Conservation (phyloP, 2,329 filamentous ascomycete species). For the Alternaria novae-zelandiae region DNA sequence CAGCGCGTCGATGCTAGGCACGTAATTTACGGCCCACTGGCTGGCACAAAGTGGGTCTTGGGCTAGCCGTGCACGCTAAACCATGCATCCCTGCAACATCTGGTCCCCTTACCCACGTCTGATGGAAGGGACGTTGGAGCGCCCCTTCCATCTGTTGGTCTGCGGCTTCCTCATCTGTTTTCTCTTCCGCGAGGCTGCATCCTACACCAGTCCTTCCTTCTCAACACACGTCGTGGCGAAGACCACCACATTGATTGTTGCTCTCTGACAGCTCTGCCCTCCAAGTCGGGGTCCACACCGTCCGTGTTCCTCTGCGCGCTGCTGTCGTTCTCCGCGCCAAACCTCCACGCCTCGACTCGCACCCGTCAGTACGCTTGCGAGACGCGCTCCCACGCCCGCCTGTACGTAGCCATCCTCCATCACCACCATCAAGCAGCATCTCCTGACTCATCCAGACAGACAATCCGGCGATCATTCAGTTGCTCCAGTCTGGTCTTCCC, state of each 20-base stretch:
- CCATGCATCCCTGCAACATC: conserved; percentile 4
- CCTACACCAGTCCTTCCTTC: conserved; percentile 17
- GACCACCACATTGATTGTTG: conserved; percentile 15
- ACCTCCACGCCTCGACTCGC: conserved; percentile 32
- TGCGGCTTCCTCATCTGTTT: conserved; percentile 28
- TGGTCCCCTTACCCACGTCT: conserved; percentile 15
- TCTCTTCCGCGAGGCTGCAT: conserved; percentile 26
- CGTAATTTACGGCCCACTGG: conserved; percentile 20
- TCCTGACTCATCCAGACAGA: background rate
- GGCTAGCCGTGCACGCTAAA: background rate
- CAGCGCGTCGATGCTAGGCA: conserved; percentile 20
- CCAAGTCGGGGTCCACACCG: conserved; percentile 15
- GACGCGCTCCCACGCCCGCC: conserved; percentile 20
- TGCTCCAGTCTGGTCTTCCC: conserved; percentile 5
- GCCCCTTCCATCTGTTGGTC: conserved; percentile 32
- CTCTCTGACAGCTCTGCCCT: conserved; percentile 2
- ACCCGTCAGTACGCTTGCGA: conserved; percentile 16
- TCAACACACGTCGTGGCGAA: conserved; percentile 16
- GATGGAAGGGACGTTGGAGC: conserved; percentile 32
- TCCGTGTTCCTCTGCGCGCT: conserved; percentile 29
- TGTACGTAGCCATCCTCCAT: conserved; percentile 5
- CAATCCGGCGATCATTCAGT: background rate
- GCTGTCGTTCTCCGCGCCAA: conserved; percentile 32
- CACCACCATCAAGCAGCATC: conserved; percentile 2
- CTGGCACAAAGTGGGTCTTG: conserved; percentile 10